Base-by-base conservation (phyloP, 306 rosid genomes). In the Alnus rubra region DNA sequence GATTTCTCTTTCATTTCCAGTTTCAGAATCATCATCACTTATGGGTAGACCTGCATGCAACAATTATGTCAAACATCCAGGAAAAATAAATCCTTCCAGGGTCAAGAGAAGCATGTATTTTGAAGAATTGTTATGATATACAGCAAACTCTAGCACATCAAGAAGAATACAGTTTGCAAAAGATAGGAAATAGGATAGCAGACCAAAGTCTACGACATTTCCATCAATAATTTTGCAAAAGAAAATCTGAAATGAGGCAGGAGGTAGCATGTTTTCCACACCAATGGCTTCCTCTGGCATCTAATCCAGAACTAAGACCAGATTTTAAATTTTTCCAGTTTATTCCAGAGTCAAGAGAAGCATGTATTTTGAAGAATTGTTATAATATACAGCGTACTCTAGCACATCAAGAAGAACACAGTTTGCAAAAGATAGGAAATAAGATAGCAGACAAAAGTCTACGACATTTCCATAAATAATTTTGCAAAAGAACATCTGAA, bases 21-120 rank as follows among this genome's bases (percentile, higher is more conserved):
- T 76, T 74, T 76, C 92, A 76, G 49, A 80, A 76, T 88, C 90
- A 76, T 88, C 96, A 50, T 91, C 93, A 67, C 83, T 75, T 76
- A 72, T 73, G 45, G 88, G 87, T 37, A 53, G 69, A 76, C 87
- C 98, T 90, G 83, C 63, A 64, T 70, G 50, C 19, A 63, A 74
- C 65, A 78, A 81, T 11, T 23, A 75, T 55, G 73, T 62, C 76
- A 86, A 28, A 72, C 19, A 76, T 63, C 81, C 62, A 85, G 9
- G 47, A 79, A 44, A 55, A 16, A 47, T 77, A 62, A 39, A 67
- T 45, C 70, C 52, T 69, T 63, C 50, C 44, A 45, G 71, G 60
- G 79, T 78, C 39, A 75, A 33, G 47, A 35, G 9, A 65, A 18
- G 28, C 49, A 75, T 6, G 33, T 47, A 80, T 2, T 42, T 49